Base-by-base conservation (phyloP, 768 basidiomycete genomes). In the Holtermanniella nyarrowii region DNA sequence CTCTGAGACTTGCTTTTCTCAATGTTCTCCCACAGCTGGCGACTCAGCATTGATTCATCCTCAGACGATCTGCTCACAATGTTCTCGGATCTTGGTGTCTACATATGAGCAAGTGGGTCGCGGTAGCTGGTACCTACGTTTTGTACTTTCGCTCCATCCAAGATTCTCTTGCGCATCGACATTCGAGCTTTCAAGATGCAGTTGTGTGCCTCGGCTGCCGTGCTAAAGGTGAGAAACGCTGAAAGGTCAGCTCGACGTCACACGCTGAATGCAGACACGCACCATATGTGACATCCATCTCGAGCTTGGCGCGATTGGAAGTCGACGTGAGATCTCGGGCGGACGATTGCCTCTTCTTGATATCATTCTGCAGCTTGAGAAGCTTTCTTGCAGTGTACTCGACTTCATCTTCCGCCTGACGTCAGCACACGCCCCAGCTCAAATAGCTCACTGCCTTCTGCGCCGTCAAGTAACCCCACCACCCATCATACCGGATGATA, bases 1-100 rank as follows among this genome's bases (percentile, higher is more conserved):
- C 55, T 46, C 14, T 55, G 27, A 21, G 50, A 46, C 1, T 54
- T 55, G 41, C 58, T 56, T 39, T 56, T 49, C 26, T 58, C 59
- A 7, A 67, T 56, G 44, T 67, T 67, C 37, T 55, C 54, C 60
- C 61, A 67, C 1, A 64, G 44, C 65, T 66, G 22, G 7, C 12
- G n/a, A 2, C 39, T 37, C 4, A 3, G 21, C 39, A 53, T 20
- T 20, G 10, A 44, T n/a, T n/a, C n/a, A n/a, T n/a, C n/a, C n/a
- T 16, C 42, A 48, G 46, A 5, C 22, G 26, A 23, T 7, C 31
- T 7, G 49, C 59, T 27, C 48, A 58, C 58, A n/a, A 60, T 50
- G 31, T 58, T 58, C 23, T 54, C 48, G 3, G 57, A 48, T 20
- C 57, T 37, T 18, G 55, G 55, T 26, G 55, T 52, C 55, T 59